Evolutionary conservation across 305 asterid species (phyloP), one percentile per base, ranked within the genome.

Genomic region (Fraxinus ornus): DNA sequence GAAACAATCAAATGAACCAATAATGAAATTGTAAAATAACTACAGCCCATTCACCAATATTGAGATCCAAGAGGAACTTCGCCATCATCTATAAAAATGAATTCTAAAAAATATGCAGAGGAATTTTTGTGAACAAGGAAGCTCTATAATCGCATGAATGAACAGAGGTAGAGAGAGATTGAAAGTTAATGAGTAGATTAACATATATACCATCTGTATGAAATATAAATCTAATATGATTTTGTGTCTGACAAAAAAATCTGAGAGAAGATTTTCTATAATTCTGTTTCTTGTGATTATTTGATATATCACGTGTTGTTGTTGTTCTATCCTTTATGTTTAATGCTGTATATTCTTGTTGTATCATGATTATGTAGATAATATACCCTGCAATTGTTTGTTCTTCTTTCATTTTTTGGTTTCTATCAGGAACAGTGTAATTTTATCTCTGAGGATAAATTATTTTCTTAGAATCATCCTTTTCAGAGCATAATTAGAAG

Each of bases 401-500:
- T 66, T 26, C 0, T 1, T 66, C 33, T 24, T 26, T 26, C 19
- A 24, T 6, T 24, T 66, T 66, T 26, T 26, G 74, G 68, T 26
- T 64, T 66, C 74, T 24, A 26, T 24, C 37, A 26, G 4, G 35
- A 66, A 26, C 33, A 1, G 36, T 28, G 17, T 4, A 26, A 57
- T 19, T 57, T 57, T 5, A n/a, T 19, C 68, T 19, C 5, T 19
- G 22, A n/a, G 28, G 68, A 57, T 3, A 57, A n/a, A 5, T 57
- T 37, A 6, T 66, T 79, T 57, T 12, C 9, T 71, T 47, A 13
- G 21, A 76, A 39, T 74, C 66, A 57, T 32, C 24, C 22, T 24
- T 55, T 66, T 36, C 33, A 22, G 12, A 75, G 19, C 66, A 73
- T 39, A 72, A 44, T 26, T 32, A 77, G 81, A 64, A 74, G 82